Evolutionary conservation across 306 rosid genomes (phyloP).

Genomic region (Fragaria iinumae): DNA sequence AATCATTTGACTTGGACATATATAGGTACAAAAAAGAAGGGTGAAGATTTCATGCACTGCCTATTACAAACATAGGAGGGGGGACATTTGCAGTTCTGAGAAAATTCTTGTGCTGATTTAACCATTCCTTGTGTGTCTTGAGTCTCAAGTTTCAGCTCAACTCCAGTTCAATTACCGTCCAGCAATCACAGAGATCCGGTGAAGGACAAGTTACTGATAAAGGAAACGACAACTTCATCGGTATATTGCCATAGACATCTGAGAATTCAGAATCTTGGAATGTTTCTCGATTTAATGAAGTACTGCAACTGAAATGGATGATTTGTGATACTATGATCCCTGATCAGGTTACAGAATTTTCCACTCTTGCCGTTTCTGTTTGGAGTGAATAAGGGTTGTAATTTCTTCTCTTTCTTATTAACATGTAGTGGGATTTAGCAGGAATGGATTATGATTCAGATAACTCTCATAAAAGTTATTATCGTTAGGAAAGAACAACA

Average conservation of each 20-base stretch:
- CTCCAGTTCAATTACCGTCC: neutral
- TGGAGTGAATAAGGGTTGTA: neutral
- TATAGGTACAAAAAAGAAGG: neutral
- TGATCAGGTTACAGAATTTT: neutral
- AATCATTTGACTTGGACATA: neutral
- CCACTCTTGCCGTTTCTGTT: too few species aligned
- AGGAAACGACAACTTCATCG: neutral
- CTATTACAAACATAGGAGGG: neutral
- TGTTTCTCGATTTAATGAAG: neutral
- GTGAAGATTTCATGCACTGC: neutral
- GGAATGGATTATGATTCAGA: neutral
- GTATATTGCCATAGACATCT: neutral
- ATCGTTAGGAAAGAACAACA: neutral
- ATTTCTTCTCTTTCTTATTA: neutral
- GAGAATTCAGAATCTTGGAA: neutral
- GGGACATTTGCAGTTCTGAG: neutral
- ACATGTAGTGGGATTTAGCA: neutral
- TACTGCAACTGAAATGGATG: neutral
- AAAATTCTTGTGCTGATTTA: neutral
- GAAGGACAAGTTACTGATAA: neutral
- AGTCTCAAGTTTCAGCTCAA: neutral
- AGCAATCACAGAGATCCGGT: neutral
- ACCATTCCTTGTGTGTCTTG: neutral
- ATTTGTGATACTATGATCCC: neutral
- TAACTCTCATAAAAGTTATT: neutral